A percentile compares a stretch with the other conserved stretches of the same genome.
Evolutionary conservation across 2,329 filamentous ascomycete species (phyloP).

Genomic region (Monosporascus sp.): DNA sequence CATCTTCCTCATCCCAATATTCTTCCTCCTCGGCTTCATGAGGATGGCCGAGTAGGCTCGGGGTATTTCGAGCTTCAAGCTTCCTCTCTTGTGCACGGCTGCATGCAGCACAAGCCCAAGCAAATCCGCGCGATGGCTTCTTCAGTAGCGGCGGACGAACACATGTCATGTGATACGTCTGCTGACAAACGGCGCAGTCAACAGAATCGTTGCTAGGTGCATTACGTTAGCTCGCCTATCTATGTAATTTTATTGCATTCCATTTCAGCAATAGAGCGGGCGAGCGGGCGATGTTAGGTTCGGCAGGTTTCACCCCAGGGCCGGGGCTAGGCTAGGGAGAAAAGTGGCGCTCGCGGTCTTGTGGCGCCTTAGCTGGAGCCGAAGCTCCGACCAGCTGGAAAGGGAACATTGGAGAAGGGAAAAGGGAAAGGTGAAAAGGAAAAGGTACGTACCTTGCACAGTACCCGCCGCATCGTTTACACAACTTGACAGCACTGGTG

Average conservation of each 20-base stretch:
- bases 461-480: constrained; percentile 86
- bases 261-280: background rate
- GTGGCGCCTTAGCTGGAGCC: constrained; percentile 1
- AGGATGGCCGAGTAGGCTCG: constrained; percentile 64
- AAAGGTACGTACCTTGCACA: constrained; percentile 71
- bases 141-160: constrained; percentile 87
- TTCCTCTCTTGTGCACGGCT: constrained; percentile 93
- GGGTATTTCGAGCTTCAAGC: constrained; percentile 83
- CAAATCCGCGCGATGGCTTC: constrained; percentile 95
- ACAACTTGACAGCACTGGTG: constrained; percentile 91
- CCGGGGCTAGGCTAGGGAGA: background rate
- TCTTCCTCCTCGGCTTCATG: constrained; percentile 63
- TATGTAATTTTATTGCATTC: constrained; percentile 11
- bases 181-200: constrained; percentile 89
- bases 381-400: background rate
- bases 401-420: background rate
- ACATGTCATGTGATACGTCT: constrained; percentile 98
- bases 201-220: constrained; percentile 77
- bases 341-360: background rate
- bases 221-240: constrained; percentile 4
- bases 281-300: background rate
- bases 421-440: constrained; percentile 3
- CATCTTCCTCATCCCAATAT: constrained; percentile 64
- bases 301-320: background rate
- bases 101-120: constrained; percentile 95